A percentile compares a stretch with the other conserved stretches of the same genome.
These are phyloP conservation scores for Eucalyptus globulus DNA, from an alignment of 345 rosid genomes.

Conservation along the genomic window DNA sequence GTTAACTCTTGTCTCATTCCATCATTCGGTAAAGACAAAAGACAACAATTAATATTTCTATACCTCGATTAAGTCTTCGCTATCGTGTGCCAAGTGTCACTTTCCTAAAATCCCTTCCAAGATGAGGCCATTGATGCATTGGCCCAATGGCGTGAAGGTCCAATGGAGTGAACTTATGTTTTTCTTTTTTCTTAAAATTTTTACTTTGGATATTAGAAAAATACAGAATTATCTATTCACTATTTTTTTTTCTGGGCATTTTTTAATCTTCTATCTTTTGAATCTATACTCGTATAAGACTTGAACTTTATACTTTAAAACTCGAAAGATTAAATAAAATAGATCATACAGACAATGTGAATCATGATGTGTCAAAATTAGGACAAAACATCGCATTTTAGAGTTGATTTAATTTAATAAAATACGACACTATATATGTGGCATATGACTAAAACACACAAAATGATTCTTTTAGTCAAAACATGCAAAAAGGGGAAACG, in stretches of 20 bases:
- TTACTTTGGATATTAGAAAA: background rate
- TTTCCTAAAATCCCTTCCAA: background rate
- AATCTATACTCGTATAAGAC: background rate
- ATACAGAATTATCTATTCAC: background rate
- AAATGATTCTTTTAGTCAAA: background rate
- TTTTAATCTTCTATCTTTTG: rapidly evolving
- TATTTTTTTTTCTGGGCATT: background rate
- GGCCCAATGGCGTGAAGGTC: background rate
- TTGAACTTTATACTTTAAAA: background rate
- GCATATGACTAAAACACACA: background rate
- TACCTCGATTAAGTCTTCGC: background rate
- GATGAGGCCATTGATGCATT: background rate
- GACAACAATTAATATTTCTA: background rate
- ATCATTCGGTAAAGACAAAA: background rate
- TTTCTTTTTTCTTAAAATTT: background rate
- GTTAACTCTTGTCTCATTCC: background rate
- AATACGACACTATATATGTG: rapidly evolving
- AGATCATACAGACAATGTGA: rapidly evolving
- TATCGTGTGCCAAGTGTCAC: background rate
- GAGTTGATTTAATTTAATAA: background rate
- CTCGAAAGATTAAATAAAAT: background rate
- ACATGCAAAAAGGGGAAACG: background rate
- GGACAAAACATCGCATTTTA: rapidly evolving
- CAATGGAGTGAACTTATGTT: background rate
- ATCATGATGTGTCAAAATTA: background rate